Evolutionary conservation across 2,329 filamentous ascomycete genomes (phyloP).

Genomic region (Diaporthe helianthi): DNA sequence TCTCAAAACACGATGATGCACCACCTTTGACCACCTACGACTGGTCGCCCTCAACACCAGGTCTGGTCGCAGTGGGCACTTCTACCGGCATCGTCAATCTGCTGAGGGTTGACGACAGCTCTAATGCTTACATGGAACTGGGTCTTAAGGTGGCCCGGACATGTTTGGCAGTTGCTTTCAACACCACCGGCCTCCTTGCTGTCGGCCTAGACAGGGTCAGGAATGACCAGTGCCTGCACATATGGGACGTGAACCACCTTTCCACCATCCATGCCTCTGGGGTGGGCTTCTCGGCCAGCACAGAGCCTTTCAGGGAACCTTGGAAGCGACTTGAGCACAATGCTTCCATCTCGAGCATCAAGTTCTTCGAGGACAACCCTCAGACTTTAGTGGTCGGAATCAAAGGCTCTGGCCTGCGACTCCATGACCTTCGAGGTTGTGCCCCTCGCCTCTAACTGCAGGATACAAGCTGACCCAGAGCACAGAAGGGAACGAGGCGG

Average conservation of each 20-base stretch:
- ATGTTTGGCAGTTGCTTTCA: conserved; percentile 84
- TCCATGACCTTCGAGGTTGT: conserved; percentile 80
- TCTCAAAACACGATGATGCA: conserved; percentile 68
- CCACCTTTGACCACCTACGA: conserved; percentile 71
- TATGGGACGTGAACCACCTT: conserved; percentile 78
- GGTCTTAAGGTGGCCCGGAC: conserved; percentile 77
- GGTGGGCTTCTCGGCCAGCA: conserved; percentile 58
- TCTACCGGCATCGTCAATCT: conserved; percentile 78
- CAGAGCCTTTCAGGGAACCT: conserved; percentile 61
- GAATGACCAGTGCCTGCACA: conserved; percentile 81
- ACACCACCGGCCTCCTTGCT: conserved; percentile 72
- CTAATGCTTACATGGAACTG: conserved; percentile 69
- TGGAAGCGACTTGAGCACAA: conserved; percentile 66
- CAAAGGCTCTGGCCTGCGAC: conserved; percentile 74
- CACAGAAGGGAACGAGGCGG: conserved; percentile 45
- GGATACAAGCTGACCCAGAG: neutral
- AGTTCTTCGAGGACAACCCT: conserved; percentile 81
- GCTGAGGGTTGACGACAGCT: conserved; percentile 74
- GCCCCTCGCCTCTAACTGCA: neutral
- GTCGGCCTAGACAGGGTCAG: conserved; percentile 82
- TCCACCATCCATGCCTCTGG: conserved; percentile 53
- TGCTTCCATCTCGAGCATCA: conserved; percentile 81
- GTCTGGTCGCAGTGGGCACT: conserved; percentile 77
- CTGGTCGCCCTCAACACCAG: conserved; percentile 68
- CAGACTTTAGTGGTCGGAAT: conserved; percentile 79